Percentiles rank a stretch among this genome's conserved stretches.
phyloP scores from a whole-genome alignment of 2,329 filamentous ascomycete genomes.

The Setomelanomma holmii region DNA sequence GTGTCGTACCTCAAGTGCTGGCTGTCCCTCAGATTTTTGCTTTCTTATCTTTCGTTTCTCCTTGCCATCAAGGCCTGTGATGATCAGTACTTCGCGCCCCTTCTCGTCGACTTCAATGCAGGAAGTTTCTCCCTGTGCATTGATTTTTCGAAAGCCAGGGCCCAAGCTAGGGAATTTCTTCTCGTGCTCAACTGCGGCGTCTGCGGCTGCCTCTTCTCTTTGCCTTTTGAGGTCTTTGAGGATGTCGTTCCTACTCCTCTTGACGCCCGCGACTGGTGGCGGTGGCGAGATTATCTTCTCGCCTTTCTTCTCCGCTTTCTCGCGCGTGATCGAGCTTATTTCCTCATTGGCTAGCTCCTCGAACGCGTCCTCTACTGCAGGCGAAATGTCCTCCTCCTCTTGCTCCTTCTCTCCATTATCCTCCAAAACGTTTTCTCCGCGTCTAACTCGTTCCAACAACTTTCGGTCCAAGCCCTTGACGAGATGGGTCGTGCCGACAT shows the following conservation, averaged over 20 bases:
- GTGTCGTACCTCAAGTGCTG: conserved; percentile 46
- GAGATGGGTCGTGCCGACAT: conserved; percentile 80
- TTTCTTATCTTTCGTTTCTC: conserved; percentile 68
- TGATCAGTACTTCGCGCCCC: conserved; percentile 65
- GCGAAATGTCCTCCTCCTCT: conserved; percentile 31
- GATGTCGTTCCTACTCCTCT: conserved; percentile 65
- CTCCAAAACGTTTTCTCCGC: conserved; percentile 66
- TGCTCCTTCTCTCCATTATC: conserved; percentile 34
- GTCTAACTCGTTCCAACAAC: conserved; percentile 72
- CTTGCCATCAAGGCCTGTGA: conserved; percentile 65
- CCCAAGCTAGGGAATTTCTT: conserved; percentile 57
- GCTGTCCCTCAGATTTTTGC: conserved; percentile 48
- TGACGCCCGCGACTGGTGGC: conserved; percentile 55
- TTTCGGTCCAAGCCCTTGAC: conserved; percentile 92
- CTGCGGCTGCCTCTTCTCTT: conserved; percentile 54
- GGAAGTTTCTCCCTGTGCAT: conserved; percentile 56
- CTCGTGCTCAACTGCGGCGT: conserved; percentile 51
- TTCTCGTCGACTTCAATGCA: conserved; percentile 63
- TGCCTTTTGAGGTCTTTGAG: conserved; percentile 65
- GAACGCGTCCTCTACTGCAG: conserved; percentile 55
- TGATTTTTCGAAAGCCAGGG: conserved; percentile 62
- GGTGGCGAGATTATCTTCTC: conserved; percentile 52
- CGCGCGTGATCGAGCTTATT: conserved; percentile 70
- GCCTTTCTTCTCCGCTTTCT: conserved; percentile 63
- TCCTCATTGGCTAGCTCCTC: conserved; percentile 69